A percentile compares a stretch with the other conserved stretches of the same genome.
Conservation (phyloP, 176 grass and related monocot genomes). For the Carex kokanica region DNA sequence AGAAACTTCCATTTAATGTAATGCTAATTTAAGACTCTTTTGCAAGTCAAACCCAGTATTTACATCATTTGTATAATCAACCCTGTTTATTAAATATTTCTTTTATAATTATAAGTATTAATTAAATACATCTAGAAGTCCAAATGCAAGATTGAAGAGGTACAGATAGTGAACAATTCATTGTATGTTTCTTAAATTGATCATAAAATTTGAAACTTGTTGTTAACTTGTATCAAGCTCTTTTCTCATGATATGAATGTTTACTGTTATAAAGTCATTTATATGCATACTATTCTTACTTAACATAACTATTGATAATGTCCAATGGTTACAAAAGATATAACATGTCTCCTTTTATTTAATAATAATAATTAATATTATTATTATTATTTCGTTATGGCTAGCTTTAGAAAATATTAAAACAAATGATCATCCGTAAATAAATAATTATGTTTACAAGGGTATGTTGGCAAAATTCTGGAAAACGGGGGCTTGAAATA, state of each 20-base stretch:
- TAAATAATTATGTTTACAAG: neutral
- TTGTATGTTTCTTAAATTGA: neutral
- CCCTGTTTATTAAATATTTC: neutral
- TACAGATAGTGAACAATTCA: neutral
- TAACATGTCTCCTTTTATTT: neutral
- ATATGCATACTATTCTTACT: neutral
- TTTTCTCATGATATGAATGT: neutral
- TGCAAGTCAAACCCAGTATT: neutral
- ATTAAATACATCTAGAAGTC: neutral
- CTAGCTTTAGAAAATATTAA: neutral
- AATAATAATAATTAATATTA: too few relatives aligned
- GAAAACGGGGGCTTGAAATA: neutral
- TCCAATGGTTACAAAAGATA: neutral
- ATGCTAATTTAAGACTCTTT: neutral
- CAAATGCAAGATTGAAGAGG: neutral
- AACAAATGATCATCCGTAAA: neutral
- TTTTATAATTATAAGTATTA: neutral
- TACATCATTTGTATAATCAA: neutral
- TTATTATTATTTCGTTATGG: neutral
- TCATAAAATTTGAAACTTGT: neutral
- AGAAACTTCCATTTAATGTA: slow-evolving; percentile 11
- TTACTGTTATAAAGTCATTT: neutral
- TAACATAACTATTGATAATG: neutral
- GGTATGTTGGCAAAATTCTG: neutral
- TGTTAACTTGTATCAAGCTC: neutral